Base-by-base conservation (phyloP, 1,284 basidiomycete species). In the Ceratobasidium sp. region DNA sequence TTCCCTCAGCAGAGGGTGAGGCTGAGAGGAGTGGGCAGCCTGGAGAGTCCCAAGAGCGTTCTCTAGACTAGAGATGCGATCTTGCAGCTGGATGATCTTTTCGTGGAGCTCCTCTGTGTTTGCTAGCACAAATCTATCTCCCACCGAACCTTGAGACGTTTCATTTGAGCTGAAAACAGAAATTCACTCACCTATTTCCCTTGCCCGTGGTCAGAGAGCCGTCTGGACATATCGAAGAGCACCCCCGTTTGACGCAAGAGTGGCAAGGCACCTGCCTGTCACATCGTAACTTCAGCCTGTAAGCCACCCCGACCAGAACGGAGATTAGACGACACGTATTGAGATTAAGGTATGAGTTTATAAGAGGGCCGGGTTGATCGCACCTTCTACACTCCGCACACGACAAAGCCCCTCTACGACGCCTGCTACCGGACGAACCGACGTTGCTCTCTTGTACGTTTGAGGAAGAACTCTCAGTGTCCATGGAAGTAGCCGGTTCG, bases 191-290 rank as follows among this genome's bases (percentile, higher is more conserved):
- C 83, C 84, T 83, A 72, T 86, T 88, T 2, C 83, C 85, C 77
- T 85, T 88, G 23, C 86, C 87, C 14, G 85, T 84, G 3, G 86
- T 85, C 72, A 89, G 80, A 14, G 84, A 85, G 41, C 89, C 90
- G 74, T 88, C 87, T 30, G 90, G 90, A 79, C 90, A 92, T 73
- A 91, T 89, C 30, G 85, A 81, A 50, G 85, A 87, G 76, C 89
- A 91, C 60, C 90, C 90, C 76, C 89, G 83, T 74, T 87, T 87
- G 52, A 59, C 58, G 71, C 58, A 52, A 70, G 71, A 52, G 46
- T 88, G 87, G 79, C 89, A 91, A 23, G 90, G 90, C 60, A 90
- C 83, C 87, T 91, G 75, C 76, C 88, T 86, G 78, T 92, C 90
- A 77, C 90, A 92, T 52, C 86, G 84, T 72, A 92, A 81, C 79